Evolutionary conservation across 352 stramenopile species (phyloP).

Genomic region (Globisporangium viniferum): DNA sequence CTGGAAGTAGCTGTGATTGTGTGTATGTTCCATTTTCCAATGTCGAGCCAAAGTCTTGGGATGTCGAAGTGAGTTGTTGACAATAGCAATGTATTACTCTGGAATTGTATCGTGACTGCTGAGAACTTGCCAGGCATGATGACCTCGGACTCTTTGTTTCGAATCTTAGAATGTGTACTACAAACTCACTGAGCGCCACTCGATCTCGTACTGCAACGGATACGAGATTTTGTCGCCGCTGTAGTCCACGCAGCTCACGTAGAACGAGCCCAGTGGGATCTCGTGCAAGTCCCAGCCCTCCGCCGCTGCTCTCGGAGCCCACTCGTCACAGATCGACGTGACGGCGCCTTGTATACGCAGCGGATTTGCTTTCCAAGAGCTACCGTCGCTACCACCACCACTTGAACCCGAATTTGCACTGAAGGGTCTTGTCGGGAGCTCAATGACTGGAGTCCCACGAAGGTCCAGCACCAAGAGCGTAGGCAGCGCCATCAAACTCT

Average conservation of each 20-base stretch:
- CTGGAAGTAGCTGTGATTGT: too few relatives aligned
- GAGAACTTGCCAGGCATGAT: not conserved
- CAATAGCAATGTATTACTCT: not conserved
- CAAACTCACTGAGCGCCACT: not conserved
- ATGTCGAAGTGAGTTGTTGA: not conserved
- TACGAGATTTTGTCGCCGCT: not conserved
- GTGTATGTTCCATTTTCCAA: too few relatives aligned
- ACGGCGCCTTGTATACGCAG: not conserved
- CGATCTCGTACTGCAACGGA: not conserved
- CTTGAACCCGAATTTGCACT: not conserved
- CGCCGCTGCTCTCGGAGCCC: not conserved
- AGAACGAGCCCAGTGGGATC: not conserved
- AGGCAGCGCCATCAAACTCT: not conserved
- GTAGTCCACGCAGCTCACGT: not conserved
- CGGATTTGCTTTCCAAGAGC: not conserved
- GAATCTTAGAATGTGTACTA: not conserved
- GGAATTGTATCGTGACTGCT: not conserved
- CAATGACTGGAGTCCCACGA: not conserved
- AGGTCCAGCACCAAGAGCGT: not conserved
- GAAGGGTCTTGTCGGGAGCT: not conserved
- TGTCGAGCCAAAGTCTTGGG: not conserved
- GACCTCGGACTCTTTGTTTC: not conserved
- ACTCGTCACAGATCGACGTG: not conserved
- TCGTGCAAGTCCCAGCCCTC: not conserved
- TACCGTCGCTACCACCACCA: not conserved